Conservation (phyloP, 73 alveolate genomes). For the Symbiodinium natans region DNA sequence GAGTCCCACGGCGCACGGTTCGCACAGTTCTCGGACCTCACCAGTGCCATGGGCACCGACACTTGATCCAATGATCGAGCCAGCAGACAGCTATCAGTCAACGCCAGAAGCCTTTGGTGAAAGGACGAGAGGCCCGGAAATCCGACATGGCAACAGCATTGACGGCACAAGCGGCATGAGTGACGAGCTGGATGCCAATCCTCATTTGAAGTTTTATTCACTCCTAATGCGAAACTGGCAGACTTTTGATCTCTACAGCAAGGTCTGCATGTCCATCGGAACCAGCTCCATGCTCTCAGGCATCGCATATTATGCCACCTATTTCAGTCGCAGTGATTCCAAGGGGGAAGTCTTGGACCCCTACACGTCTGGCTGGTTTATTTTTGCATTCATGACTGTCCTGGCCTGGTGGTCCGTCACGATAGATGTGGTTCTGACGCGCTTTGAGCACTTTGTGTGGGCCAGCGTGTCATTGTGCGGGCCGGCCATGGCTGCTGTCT, state of each 20-base stretch:
- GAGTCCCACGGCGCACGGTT: background rate
- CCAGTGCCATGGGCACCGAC: constrained; percentile 67
- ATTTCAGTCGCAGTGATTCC: constrained; percentile 23
- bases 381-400: constrained; percentile 61
- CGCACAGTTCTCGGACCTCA: background rate
- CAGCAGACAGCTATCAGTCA: too few species aligned
- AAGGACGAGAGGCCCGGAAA: too few species aligned
- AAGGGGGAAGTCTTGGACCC: constrained; percentile 30
- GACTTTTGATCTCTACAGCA: constrained; percentile 82
- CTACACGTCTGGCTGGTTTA: constrained; percentile 65
- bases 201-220: constrained; percentile 69
- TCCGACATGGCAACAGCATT: too few species aligned
- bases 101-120: background rate
- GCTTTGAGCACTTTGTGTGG: constrained; percentile 55
- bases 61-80: too few species aligned
- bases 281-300: constrained; percentile 75
- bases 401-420: constrained; percentile 89
- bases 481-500: constrained; percentile 41
- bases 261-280: constrained; percentile 79
- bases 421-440: constrained; percentile 42
- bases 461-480: constrained; percentile 26
- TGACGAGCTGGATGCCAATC: constrained; percentile 69
- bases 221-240: constrained; percentile 80
- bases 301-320: constrained; percentile 60
- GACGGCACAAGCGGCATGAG: background rate